A percentile compares a stretch with the other conserved stretches of the same genome.
Evolutionary conservation across 805 yeast species (phyloP).

Genomic region (Soucietia sequanensis): DNA sequence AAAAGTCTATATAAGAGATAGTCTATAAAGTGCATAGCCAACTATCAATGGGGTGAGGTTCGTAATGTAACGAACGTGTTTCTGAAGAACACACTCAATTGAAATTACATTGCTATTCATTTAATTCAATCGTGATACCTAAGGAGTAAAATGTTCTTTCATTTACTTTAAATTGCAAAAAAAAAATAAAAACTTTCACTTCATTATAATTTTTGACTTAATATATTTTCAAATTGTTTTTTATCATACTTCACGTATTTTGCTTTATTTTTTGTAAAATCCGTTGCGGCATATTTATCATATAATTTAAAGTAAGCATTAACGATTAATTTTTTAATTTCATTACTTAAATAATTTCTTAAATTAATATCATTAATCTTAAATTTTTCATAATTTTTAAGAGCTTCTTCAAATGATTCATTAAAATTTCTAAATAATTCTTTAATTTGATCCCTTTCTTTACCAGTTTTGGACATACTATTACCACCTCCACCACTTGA

Average conservation of each 20-base stretch:
- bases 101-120: too few species aligned
- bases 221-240: constrained; percentile 38
- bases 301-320: constrained; percentile 86
- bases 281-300: constrained; percentile 69
- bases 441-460: constrained; percentile 78
- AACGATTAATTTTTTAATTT: constrained; percentile 68
- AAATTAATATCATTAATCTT: constrained; percentile 66
- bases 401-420: constrained; percentile 75
- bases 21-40: too few species aligned
- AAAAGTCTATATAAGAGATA: too few species aligned
- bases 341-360: constrained; percentile 62
- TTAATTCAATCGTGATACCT: too few species aligned
- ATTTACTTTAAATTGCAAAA: too few species aligned
- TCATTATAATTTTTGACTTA: constrained; percentile 18
- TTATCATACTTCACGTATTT: constrained; percentile 70
- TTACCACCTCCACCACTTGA: constrained; percentile 17
- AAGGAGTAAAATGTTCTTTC: too few species aligned
- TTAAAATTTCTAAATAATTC: constrained; percentile 84
- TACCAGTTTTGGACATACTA: constrained; percentile 41
- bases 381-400: constrained; percentile 61
- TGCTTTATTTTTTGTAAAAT: constrained; percentile 65
- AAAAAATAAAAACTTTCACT: constrained; percentile 3
- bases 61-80: too few species aligned
- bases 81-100: too few species aligned
- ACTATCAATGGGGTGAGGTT: too few species aligned